Evolutionary conservation across 1,284 basidiomycete species (phyloP), one percentile per base, ranked within the genome.

Genomic region (Ceratobasidium sp.): DNA sequence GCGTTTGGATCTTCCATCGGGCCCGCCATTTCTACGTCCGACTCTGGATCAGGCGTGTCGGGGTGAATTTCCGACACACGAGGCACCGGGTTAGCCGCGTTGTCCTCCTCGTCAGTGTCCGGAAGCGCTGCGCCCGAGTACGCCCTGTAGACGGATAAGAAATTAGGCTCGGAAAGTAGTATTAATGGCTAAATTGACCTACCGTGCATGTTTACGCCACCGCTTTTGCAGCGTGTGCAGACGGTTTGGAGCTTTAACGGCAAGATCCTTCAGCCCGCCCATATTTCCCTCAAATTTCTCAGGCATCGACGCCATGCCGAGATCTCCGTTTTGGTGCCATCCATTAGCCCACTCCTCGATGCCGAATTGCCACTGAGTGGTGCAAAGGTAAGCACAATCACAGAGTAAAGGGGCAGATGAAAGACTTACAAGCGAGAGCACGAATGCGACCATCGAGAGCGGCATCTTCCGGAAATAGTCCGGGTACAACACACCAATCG

Each of bases 341-440:
- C 69, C 58, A 35, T 61, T 37, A 11, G 37, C 20, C 69, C 69
- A 74, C 31, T 74, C 69, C 45, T 63, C n/a, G n/a, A 74, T 74
- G 33, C 69, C 63, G n/a, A 53, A 53, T 26, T 53, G 49, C 49
- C 49, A 53, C 49, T 53, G n/a, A 45, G 20, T 4, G 45, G 2
- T 6, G 45, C 11, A 45, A 3, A 45, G 10, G 13, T 58, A 33
- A 58, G 56, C 33, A 58, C 11, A 33, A 2, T 7, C 10, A 28
- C 7, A 15, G 15, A 13, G 5, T 33, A 35, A 13, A 17, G 11
- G 7, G 47, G n/a, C 13, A 31, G 17, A 26, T n/a, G 28, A n/a
- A 67, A 39, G 3, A 33, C 67, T 56, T 69, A 69, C 67, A 26
- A 69, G 26, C 11, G 67, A 31, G 2, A 69, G 20, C 3, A 26